Evolutionary conservation across 805 yeast genomes (phyloP).

Genomic region (Jamesozyma jinghongensis): DNA sequence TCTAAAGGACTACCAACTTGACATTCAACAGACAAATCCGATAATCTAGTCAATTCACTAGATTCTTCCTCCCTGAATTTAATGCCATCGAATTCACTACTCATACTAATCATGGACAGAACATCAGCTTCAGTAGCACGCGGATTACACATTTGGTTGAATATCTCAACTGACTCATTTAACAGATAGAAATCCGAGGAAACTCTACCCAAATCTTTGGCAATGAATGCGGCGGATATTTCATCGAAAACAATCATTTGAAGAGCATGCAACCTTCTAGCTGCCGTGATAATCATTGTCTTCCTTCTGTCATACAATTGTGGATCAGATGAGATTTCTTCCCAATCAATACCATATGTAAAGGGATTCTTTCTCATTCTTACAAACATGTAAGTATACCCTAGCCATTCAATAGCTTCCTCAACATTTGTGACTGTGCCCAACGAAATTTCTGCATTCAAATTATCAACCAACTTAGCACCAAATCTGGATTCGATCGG

Average conservation of each 20-base stretch:
- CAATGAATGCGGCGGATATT: slow-evolving; percentile 60
- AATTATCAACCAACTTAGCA: slow-evolving; percentile 74
- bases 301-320: slow-evolving; percentile 63
- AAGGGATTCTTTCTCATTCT: slow-evolving; percentile 93
- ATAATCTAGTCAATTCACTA: slow-evolving; percentile 54
- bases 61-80: slow-evolving; percentile 84
- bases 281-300: slow-evolving; percentile 69
- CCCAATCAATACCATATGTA: slow-evolving; percentile 85
- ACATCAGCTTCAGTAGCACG: slow-evolving; percentile 88
- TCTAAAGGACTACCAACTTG: slow-evolving; percentile 73
- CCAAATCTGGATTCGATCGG: slow-evolving; percentile 85
- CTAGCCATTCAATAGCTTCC: slow-evolving; percentile 96
- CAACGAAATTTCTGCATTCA: slow-evolving; percentile 91
- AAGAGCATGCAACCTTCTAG: slow-evolving; percentile 67
- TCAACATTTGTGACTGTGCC: slow-evolving; percentile 93
- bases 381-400: slow-evolving; percentile 89
- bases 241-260: slow-evolving; percentile 96
- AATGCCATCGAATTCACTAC: slow-evolving; percentile 86
- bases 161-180: slow-evolving; percentile 78
- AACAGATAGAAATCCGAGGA: slow-evolving; percentile 89
- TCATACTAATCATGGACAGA: slow-evolving; percentile 77
- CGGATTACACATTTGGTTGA: slow-evolving; percentile 77
- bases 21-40: slow-evolving; percentile 58
- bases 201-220: slow-evolving; percentile 88
- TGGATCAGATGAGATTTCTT: slow-evolving; percentile 76